phyloP scores from a whole-genome alignment of 164 flowering plant species.

The Cinnamomum micranthum region DNA sequence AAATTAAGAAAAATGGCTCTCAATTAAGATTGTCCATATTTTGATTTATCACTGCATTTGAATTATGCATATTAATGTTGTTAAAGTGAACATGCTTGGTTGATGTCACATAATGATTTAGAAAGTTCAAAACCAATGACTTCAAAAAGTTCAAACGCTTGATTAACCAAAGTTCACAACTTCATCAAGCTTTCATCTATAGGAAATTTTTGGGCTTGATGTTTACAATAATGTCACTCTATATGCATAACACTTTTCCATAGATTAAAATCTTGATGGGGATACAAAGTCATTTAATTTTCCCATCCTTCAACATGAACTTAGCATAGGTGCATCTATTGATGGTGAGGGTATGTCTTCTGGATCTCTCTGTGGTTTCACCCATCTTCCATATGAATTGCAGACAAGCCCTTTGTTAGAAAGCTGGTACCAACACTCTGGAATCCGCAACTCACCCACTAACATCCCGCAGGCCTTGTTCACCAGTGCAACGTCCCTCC shows the following conservation, averaged over 20 bases:
- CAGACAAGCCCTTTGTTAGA: constrained; percentile 50
- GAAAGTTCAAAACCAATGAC: no score
- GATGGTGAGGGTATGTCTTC: constrained; percentile 53
- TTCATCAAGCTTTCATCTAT: no score
- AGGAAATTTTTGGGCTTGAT: no score
- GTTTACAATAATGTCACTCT: no score
- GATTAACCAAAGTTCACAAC: no score
- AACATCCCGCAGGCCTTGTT: constrained; percentile 45
- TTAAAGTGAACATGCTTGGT: no score
- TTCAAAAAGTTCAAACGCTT: no score
- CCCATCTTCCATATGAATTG: constrained; percentile 58
- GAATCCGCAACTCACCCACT: constrained; percentile 34
- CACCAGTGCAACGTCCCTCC: constrained; percentile 44
- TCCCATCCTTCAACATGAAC: not conserved
- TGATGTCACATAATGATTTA: no score
- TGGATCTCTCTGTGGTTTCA: constrained; percentile 43
- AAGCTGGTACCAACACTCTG: constrained; percentile 46
- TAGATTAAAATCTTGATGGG: not conserved
- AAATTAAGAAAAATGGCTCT: no score
- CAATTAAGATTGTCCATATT: no score
- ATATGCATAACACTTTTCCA: not conserved
- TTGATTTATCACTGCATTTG: no score
- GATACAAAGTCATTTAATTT: not conserved
- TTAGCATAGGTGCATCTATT: not conserved
- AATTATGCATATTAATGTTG: no score